A percentile compares a stretch with the other conserved stretches of the same genome.
Conservation (phyloP, 768 basidiomycete species). For the Tylopilus balloui region DNA sequence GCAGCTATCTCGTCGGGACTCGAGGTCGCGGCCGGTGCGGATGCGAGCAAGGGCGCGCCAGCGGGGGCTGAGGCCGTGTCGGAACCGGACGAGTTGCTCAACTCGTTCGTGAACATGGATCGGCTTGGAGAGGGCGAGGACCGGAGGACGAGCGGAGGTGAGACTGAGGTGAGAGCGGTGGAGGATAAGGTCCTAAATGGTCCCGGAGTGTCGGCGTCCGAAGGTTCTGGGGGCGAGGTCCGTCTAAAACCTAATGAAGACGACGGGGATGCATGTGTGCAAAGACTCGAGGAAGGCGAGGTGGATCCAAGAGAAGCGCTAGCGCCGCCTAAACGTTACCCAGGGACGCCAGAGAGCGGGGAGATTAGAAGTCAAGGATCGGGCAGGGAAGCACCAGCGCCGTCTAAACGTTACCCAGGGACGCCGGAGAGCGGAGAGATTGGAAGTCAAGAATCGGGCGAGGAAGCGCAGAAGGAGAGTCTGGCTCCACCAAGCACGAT, state of each 20-base stretch:
- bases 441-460: neutral
- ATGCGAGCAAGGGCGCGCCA: neutral
- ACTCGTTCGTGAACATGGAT: slow-evolving; percentile 25
- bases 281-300: slow-evolving; percentile 14
- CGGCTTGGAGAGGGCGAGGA: slow-evolving; percentile 4
- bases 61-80: slow-evolving; percentile 1
- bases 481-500: neutral
- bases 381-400: neutral
- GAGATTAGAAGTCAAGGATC: slow-evolving; percentile 19
- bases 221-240: neutral
- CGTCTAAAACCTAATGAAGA: neutral
- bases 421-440: slow-evolving; percentile 20
- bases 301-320: slow-evolving; percentile 6
- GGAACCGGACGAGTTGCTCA: slow-evolving; percentile 14
- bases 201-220: neutral
- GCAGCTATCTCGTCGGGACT: neutral
- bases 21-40: neutral
- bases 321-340: neutral
- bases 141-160: neutral
- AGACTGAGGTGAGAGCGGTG: neutral
- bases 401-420: neutral
- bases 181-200: neutral
- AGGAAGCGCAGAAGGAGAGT: neutral
- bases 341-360: slow-evolving; percentile 12
- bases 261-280: neutral